These are phyloP conservation scores for Agrocybe praecox DNA, from an alignment of 768 basidiomycete genomes.

Conservation along the genomic window DNA sequence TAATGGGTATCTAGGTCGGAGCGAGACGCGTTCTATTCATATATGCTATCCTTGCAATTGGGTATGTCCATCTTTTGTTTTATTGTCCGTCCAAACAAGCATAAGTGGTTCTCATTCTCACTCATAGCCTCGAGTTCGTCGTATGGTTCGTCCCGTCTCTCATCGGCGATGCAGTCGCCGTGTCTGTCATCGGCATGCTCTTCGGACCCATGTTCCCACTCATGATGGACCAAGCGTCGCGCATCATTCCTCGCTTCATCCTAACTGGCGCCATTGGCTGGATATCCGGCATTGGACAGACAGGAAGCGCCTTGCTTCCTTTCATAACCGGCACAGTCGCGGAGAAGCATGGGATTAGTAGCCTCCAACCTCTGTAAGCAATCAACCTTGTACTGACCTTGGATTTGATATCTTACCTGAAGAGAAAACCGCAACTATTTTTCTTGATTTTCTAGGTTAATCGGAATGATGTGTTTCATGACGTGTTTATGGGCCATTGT, in stretches of 20 bases:
- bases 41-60: slow-evolving; percentile 51
- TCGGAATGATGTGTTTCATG: slow-evolving; percentile 61
- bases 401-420: slow-evolving; percentile 3
- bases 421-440: not conserved
- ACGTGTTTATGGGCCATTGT: slow-evolving; percentile 54
- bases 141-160: slow-evolving; percentile 37
- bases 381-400: not conserved
- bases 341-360: slow-evolving; percentile 55
- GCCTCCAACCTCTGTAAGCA: slow-evolving; percentile 61
- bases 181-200: slow-evolving; percentile 63
- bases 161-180: slow-evolving; percentile 58
- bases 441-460: slow-evolving; percentile 35
- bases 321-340: slow-evolving; percentile 72
- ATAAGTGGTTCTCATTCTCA: not conserved
- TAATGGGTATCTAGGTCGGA: slow-evolving; percentile 41
- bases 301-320: slow-evolving; percentile 68
- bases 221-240: slow-evolving; percentile 65
- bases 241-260: slow-evolving; percentile 69
- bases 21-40: slow-evolving; percentile 54
- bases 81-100: not conserved
- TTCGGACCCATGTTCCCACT: slow-evolving; percentile 76
- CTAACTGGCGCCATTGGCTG: slow-evolving; percentile 64
- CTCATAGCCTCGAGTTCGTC: not conserved
- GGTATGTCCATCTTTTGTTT: slow-evolving; percentile 27
- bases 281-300: slow-evolving; percentile 65